Evolutionary conservation across 2,329 filamentous ascomycete species (phyloP).

Genomic region (Whalleya microplaca): DNA sequence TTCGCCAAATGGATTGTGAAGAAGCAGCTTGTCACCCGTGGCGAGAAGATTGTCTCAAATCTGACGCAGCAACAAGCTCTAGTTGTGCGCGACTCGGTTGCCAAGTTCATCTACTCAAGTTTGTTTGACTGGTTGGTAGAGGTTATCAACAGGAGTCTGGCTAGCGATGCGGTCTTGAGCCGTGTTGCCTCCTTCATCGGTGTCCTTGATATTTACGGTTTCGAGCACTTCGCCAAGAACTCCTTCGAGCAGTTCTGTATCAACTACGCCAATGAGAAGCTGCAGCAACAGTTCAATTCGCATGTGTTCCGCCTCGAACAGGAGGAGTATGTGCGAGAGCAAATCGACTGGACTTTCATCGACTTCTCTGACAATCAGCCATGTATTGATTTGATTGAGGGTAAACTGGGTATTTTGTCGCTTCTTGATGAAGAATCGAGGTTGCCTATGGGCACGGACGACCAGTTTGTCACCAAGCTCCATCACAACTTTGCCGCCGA

Average conservation of each 20-base stretch:
- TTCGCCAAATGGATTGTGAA: constrained; percentile 99
- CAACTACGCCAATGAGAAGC: constrained; percentile 99
- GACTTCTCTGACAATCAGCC: constrained; percentile 99
- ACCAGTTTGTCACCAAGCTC: constrained; percentile 94
- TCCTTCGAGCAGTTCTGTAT: constrained; percentile 99
- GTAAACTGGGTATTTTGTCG: constrained; percentile 90
- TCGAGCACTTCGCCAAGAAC: constrained; percentile 99
- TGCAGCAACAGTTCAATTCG: constrained; percentile 99
- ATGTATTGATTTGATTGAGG: constrained; percentile 97
- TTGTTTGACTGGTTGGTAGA: constrained; percentile 99
- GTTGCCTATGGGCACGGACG: constrained; percentile 94
- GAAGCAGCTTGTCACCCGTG: constrained; percentile 95
- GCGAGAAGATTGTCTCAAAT: constrained; percentile 97
- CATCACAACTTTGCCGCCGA: constrained; percentile 89
- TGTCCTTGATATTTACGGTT: constrained; percentile 98
- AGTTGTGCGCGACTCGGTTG: constrained; percentile 94
- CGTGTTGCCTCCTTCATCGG: constrained; percentile 91
- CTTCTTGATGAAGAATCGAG: constrained; percentile 95
- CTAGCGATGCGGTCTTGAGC: constrained; percentile 82
- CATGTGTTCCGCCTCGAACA: constrained; percentile 99
- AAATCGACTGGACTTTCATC: constrained; percentile 99
- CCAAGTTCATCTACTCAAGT: constrained; percentile 98
- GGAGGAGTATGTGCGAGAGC: constrained; percentile 92
- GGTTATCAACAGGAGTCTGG: constrained; percentile 88
- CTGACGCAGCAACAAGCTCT: constrained; percentile 90